A percentile compares a stretch with the other conserved stretches of the same genome.
Conservation (phyloP, 768 basidiomycete species). For the Agrocybe chaxingu region DNA sequence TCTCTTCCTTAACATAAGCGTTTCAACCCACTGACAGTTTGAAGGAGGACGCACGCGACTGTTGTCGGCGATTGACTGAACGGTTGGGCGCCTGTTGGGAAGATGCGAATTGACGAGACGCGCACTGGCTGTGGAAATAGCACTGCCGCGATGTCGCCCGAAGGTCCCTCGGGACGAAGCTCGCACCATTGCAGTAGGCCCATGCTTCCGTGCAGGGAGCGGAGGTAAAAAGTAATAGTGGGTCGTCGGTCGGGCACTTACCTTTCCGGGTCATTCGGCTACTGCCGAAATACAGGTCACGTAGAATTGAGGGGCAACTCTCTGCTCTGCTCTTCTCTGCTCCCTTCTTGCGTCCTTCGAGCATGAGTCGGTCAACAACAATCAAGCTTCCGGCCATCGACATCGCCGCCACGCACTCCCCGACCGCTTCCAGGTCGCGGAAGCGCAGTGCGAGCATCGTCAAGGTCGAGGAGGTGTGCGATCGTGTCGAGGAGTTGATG, state of each 20-base stretch:
- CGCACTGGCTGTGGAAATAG: conserved; percentile 69
- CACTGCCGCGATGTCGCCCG: conserved; percentile 56
- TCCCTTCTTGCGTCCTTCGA: conserved; percentile 12
- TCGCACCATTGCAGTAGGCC: conserved; percentile 68
- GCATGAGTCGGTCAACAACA: conserved; percentile 51
- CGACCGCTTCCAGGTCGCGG: conserved; percentile 37
- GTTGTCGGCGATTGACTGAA: conserved; percentile 60
- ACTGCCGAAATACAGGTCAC: conserved; percentile 21
- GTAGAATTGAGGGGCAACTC: conserved; percentile 2
- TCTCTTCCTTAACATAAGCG: conserved; percentile 32
- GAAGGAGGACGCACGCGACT: conserved; percentile 46
- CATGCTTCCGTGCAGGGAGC: conserved; percentile 22
- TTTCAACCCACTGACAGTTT: not conserved
- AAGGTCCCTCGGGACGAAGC: conserved; percentile 53
- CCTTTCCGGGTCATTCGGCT: conserved; percentile 17
- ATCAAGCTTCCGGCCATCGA: conserved; percentile 55
- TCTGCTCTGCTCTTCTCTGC: not conserved
- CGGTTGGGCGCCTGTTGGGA: conserved; percentile 61
- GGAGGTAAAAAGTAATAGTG: not conserved
- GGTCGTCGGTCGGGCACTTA: not conserved
- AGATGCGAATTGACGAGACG: conserved; percentile 65
- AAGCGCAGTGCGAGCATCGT: conserved; percentile 73
- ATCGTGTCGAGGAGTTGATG: conserved; percentile 67
- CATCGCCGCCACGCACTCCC: conserved; percentile 27
- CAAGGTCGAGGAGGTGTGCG: conserved; percentile 82